Percentiles rank a stretch among this genome's conserved stretches.
phyloP scores from a whole-genome alignment of 73 alveolate species.

The Blepharisma japonicum region DNA sequence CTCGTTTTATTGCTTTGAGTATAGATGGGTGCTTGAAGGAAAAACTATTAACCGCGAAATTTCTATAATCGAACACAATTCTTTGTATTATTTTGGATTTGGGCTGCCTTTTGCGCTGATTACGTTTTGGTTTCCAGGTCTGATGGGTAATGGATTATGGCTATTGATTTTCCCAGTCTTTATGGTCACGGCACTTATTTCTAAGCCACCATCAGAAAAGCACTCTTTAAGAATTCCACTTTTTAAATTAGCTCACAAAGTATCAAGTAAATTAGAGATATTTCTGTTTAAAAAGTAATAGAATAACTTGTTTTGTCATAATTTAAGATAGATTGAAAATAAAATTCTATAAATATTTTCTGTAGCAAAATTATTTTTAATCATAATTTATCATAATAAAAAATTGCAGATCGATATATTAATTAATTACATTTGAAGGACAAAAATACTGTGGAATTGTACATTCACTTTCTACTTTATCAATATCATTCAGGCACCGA shows the following conservation, averaged over 20 bases:
- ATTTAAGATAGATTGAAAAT: no score
- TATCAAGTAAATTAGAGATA: not conserved
- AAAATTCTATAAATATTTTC: no score
- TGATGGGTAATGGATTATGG: slow-evolving; percentile 25
- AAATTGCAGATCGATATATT: no score
- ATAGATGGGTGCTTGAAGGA: slow-evolving; percentile 25
- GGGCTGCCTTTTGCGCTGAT: slow-evolving; percentile 17
- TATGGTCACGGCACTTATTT: not conserved
- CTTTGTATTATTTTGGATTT: slow-evolving; percentile 13
- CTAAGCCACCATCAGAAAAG: not conserved
- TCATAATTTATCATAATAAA: no score
- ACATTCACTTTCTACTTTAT: no score
- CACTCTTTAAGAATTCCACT: not conserved
- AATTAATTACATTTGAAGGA: no score
- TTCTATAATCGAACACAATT: not conserved
- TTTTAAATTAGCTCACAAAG: not conserved
- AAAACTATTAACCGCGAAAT: not conserved
- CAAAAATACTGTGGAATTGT: no score
- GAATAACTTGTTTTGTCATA: no score
- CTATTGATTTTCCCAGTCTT: slow-evolving; percentile 6
- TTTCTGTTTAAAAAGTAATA: not conserved
- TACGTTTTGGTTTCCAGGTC: slow-evolving; percentile 2
- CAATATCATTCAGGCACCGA: no score
- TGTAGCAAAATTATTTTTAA: no score
- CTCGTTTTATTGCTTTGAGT: slow-evolving; percentile 21